Evolutionary conservation across 352 stramenopile genomes (phyloP).

Genomic region (Pythium sp.): DNA sequence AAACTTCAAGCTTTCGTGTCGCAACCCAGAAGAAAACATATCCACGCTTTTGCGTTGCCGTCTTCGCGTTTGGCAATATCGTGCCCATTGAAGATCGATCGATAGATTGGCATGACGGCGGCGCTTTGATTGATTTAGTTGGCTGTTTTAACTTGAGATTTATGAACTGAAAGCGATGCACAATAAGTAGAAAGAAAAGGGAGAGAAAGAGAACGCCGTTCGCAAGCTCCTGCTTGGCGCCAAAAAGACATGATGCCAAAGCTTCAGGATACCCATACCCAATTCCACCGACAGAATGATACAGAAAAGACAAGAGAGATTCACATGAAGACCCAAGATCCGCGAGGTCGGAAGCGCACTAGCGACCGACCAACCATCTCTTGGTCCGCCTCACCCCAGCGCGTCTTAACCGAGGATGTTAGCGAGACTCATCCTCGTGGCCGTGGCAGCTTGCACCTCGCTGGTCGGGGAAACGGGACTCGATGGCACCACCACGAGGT

Average conservation of each 20-base stretch:
- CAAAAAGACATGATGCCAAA: background rate
- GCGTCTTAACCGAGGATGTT: slow-evolving; percentile 12
- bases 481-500: background rate
- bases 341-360: background rate
- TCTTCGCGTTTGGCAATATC: too few species aligned
- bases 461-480: background rate
- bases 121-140: background rate
- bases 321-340: background rate
- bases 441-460: background rate
- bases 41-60: too few species aligned
- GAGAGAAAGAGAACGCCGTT: background rate
- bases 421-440: slow-evolving; percentile 12
- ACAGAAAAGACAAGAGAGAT: background rate
- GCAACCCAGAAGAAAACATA: background rate
- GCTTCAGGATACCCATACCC: background rate
- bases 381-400: background rate
- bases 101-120: background rate
- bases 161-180: background rate
- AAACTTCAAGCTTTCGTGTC: slow-evolving; percentile 1
- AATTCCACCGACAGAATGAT: background rate
- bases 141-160: background rate
- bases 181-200: background rate
- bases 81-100: too few species aligned
- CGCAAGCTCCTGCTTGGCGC: background rate
- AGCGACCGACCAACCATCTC: background rate